A percentile compares a stretch with the other conserved stretches of the same genome.
Evolutionary conservation across 1,139 yeast genomes (phyloP).

Genomic region (Kurtzmaniella quercitrusa): DNA sequence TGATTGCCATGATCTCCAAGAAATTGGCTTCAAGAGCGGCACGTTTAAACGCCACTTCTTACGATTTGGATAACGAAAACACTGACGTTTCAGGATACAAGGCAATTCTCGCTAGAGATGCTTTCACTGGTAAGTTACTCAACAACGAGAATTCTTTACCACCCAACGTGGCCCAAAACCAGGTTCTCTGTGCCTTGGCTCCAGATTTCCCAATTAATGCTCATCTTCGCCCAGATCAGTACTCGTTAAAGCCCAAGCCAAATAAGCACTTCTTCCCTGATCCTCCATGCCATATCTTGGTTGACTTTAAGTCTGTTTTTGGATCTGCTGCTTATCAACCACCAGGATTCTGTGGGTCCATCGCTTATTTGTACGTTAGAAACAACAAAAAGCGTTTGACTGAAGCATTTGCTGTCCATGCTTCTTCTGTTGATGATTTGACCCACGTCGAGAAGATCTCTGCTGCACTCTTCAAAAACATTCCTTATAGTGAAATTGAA

Average conservation of each 20-base stretch:
- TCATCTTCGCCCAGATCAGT: slow-evolving; percentile 27
- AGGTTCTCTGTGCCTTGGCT: slow-evolving; percentile 66
- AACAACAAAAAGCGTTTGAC: slow-evolving; percentile 64
- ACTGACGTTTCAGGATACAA: slow-evolving; percentile 76
- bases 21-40: slow-evolving; percentile 49
- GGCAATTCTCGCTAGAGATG: slow-evolving; percentile 62
- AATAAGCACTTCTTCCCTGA: slow-evolving; percentile 46
- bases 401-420: slow-evolving; percentile 73
- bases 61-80: slow-evolving; percentile 38
- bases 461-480: slow-evolving; percentile 75
- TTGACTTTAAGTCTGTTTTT: slow-evolving; percentile 70
- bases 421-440: slow-evolving; percentile 55
- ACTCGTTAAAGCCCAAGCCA: slow-evolving; percentile 40
- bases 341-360: slow-evolving; percentile 65
- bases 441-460: slow-evolving; percentile 63
- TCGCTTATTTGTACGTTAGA: slow-evolving; percentile 70
- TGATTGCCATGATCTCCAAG: slow-evolving; percentile 65
- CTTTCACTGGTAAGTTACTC: slow-evolving; percentile 59
- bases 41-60: slow-evolving; percentile 33
- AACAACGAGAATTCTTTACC: slow-evolving; percentile 41
- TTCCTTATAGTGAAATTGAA: slow-evolving; percentile 68
- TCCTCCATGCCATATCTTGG: slow-evolving; percentile 72
- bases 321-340: slow-evolving; percentile 63
- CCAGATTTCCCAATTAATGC: slow-evolving; percentile 64
- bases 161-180: slow-evolving; percentile 62